Conservation (phyloP, 805 yeast species). For the Wickerhamiella brachini region DNA sequence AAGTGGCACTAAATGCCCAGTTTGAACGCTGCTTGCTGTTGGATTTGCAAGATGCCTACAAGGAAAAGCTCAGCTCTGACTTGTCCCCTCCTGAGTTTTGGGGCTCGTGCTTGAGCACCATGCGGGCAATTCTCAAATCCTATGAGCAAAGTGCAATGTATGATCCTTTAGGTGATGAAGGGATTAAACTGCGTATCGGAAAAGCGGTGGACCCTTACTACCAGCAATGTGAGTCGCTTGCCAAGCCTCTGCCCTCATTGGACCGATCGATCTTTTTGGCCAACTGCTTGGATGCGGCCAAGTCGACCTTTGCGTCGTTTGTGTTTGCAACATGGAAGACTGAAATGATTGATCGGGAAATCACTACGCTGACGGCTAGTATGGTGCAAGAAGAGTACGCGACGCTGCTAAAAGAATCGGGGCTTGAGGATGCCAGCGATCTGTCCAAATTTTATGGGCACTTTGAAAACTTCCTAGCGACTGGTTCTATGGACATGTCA, state of each 20-base stretch:
- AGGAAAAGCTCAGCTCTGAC: conserved; percentile 28
- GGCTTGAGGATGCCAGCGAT: conserved; percentile 10
- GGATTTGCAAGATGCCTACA: conserved; percentile 25
- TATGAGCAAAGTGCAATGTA: conserved; percentile 24
- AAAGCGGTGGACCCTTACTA: conserved; percentile 23
- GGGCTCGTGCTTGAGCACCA: conserved; percentile 42
- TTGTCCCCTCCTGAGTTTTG: conserved; percentile 79
- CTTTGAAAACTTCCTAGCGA: conserved; percentile 25
- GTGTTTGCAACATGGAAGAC: conserved; percentile 21
- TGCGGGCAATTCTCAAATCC: conserved; percentile 43
- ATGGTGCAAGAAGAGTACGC: conserved; percentile 19
- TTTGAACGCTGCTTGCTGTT: conserved; percentile 26
- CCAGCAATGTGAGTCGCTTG: conserved; percentile 20
- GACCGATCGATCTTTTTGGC: conserved; percentile 20
- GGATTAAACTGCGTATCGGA: conserved; percentile 16
- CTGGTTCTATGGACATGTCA: conserved; percentile 23
- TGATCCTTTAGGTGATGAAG: conserved; percentile 5
- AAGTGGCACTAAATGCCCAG: conserved; percentile 26
- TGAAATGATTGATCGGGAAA: conserved; percentile 18
- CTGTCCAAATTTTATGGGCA: conserved; percentile 3
- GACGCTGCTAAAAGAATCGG: conserved; percentile 15
- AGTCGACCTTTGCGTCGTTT: conserved; percentile 20
- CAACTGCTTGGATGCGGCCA: conserved; percentile 26
- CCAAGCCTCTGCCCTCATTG: conserved; percentile 14
- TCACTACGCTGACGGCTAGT: conserved; percentile 18